Evolutionary conservation across 1,284 basidiomycete genomes (phyloP).

Genomic region (Marasmius oreades): DNA sequence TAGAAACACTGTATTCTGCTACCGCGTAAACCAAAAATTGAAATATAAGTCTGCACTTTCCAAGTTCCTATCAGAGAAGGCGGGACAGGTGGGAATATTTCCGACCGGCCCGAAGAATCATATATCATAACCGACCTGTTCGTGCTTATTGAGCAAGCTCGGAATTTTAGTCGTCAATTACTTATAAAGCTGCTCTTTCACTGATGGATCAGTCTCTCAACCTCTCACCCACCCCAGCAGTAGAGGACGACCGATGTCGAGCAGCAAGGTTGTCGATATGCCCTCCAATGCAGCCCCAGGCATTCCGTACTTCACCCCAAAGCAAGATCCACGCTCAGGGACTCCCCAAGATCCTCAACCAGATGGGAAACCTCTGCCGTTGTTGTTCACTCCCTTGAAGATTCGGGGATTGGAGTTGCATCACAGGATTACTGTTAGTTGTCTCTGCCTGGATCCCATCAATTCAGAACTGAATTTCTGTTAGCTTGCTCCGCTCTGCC

Average conservation of each 20-base stretch:
- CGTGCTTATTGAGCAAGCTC: too few relatives aligned
- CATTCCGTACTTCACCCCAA: slow-evolving; percentile 52
- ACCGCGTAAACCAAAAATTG: too few relatives aligned
- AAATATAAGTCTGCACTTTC: too few relatives aligned
- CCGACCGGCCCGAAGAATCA: too few relatives aligned
- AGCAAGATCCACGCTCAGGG: slow-evolving; percentile 47
- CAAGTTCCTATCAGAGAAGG: too few relatives aligned
- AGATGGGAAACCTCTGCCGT: slow-evolving; percentile 44
- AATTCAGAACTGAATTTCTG: neutral
- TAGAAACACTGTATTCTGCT: too few relatives aligned
- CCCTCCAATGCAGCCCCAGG: slow-evolving; percentile 25
- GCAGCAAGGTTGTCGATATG: neutral
- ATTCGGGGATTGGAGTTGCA: slow-evolving; percentile 67
- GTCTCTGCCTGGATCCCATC: neutral
- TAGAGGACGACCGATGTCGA: neutral
- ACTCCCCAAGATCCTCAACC: slow-evolving; percentile 41
- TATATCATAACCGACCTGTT: too few relatives aligned
- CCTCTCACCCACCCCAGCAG: too few relatives aligned
- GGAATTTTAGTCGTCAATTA: too few relatives aligned
- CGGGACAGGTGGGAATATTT: too few relatives aligned
- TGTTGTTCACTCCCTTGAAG: slow-evolving; percentile 60
- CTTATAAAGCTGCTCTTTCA: too few relatives aligned
- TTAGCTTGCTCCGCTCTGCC: slow-evolving; percentile 53
- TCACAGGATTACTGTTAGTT: slow-evolving; percentile 63
- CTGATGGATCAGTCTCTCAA: too few relatives aligned